Evolutionary conservation across 768 basidiomycete genomes (phyloP), one percentile per base, ranked within the genome.

Genomic region (Amyloporia xantha): DNA sequence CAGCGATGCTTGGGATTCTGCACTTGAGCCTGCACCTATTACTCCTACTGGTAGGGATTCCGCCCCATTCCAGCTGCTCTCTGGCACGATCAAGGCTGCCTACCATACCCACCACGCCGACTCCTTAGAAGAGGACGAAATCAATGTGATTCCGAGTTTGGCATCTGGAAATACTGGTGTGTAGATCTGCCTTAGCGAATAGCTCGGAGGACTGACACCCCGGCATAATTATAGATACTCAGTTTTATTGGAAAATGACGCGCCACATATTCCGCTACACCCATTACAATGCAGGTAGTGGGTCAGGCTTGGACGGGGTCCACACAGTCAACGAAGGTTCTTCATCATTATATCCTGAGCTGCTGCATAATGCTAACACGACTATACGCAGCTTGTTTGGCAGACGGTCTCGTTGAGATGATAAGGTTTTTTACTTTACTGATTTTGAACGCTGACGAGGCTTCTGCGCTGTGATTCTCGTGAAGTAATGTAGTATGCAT

Each of bases 281-380:
- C 15, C 60, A 66, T 37, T 49, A 56, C 41, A 53, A 50, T 28
- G 37, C 39, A 3, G 39, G 33, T 1, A 54, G 52, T 27, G 60
- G 6, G 48, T 59, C 47, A 1, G 54, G 69, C 20, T 65, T 64
- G 43, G 57, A 61, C 21, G 73, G 74, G 1, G 65, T 82, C n/a
- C 87, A 88, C 62, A 85, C 85, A 2, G 76, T 87, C 23, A 77
- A 88, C 49, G 87, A 88, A 72, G 72, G 84, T 82, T 58, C 59
- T 77, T 59, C 11, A 10, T 11, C 17, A 26, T 27, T 12, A 28
- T 15, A 13, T 48, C 13, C 28, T 40, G 47, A 12, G 19, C 44
- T 41, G 13, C 26, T 24, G 15, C 3, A 10, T 19, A 19, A 52
- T 28, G 19, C 27, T 47, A 28, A 5, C 27, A 17, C 47, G 9